These are phyloP conservation scores for Boletus bicolor DNA, from an alignment of 768 basidiomycete species.

Conservation along the genomic window DNA sequence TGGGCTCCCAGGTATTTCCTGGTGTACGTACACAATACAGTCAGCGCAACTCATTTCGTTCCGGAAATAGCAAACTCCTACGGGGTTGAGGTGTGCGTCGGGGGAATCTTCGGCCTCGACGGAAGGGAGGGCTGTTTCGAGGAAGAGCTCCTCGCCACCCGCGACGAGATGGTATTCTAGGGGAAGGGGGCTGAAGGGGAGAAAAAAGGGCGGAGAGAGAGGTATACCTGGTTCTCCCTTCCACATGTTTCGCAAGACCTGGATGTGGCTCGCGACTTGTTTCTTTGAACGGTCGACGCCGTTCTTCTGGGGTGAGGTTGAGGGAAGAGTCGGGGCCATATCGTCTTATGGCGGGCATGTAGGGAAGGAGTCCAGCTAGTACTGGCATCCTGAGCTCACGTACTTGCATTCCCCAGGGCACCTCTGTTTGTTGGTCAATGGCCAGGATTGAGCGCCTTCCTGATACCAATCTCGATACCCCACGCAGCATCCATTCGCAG, in stretches of 20 bases:
- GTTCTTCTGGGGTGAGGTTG: conserved; percentile 55
- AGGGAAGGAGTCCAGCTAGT: too few relatives aligned
- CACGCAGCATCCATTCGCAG: too few relatives aligned
- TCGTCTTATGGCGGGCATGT: too few relatives aligned
- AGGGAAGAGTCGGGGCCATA: conserved; percentile 18
- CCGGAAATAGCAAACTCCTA: too few relatives aligned
- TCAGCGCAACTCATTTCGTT: too few relatives aligned
- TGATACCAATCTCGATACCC: too few relatives aligned
- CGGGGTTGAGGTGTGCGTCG: conserved; percentile 30
- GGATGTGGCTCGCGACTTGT: conserved; percentile 85
- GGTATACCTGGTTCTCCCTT: conserved; percentile 70
- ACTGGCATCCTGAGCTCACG: too few relatives aligned
- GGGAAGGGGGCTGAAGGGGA: neutral
- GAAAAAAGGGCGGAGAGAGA: neutral
- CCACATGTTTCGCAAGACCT: conserved; percentile 85
- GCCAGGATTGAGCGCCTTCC: too few relatives aligned
- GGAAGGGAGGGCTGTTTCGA: conserved; percentile 43
- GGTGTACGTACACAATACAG: too few relatives aligned
- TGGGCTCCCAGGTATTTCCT: too few relatives aligned
- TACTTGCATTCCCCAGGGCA: too few relatives aligned
- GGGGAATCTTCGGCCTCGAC: conserved; percentile 56
- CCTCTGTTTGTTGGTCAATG: too few relatives aligned
- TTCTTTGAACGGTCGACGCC: conserved; percentile 78
- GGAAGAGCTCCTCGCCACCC: conserved; percentile 71
- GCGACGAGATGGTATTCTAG: conserved; percentile 77